Conservation (phyloP, 148 eudicot species). For the Hydrangea macrophylla region DNA sequence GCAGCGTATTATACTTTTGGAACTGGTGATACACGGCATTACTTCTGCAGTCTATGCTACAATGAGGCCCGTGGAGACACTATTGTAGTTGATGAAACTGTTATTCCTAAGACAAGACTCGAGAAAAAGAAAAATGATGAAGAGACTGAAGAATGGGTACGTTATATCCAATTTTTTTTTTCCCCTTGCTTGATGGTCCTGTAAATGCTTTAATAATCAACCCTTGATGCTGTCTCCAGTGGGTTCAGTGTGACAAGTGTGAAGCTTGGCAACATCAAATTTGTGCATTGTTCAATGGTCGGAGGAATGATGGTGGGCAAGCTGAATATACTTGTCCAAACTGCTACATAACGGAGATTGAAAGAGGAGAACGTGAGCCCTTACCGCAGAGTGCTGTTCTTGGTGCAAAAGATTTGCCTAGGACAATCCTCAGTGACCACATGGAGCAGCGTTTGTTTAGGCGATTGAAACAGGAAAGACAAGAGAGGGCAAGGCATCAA, state of each 20-base stretch:
- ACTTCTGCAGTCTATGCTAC: slow-evolving; percentile 77
- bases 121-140: slow-evolving; percentile 94
- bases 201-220: background rate
- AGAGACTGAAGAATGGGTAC: slow-evolving; percentile 94
- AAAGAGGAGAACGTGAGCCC: slow-evolving; percentile 56
- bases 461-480: slow-evolving; percentile 48
- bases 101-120: slow-evolving; percentile 60
- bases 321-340: slow-evolving; percentile 72
- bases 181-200: background rate
- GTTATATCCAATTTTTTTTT: background rate
- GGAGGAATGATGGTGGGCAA: slow-evolving; percentile 87
- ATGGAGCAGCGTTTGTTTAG: slow-evolving; percentile 48
- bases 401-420: slow-evolving; percentile 70
- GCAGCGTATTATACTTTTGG: slow-evolving; percentile 75
- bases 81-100: slow-evolving; percentile 60
- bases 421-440: slow-evolving; percentile 66
- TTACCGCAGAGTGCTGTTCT: slow-evolving; percentile 66
- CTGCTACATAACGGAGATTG: slow-evolving; percentile 56
- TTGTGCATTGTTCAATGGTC: slow-evolving; percentile 89
- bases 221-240: slow-evolving; percentile 46
- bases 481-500: slow-evolving; percentile 50
- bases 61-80: slow-evolving; percentile 83
- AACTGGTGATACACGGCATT: slow-evolving; percentile 73
- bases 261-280: slow-evolving; percentile 99
- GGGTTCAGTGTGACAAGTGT: slow-evolving; percentile 98